A percentile compares a stretch with the other conserved stretches of the same genome.
These are phyloP conservation scores for Maudiozyma bulderi DNA, from an alignment of 805 yeast genomes.

Conservation along the genomic window DNA sequence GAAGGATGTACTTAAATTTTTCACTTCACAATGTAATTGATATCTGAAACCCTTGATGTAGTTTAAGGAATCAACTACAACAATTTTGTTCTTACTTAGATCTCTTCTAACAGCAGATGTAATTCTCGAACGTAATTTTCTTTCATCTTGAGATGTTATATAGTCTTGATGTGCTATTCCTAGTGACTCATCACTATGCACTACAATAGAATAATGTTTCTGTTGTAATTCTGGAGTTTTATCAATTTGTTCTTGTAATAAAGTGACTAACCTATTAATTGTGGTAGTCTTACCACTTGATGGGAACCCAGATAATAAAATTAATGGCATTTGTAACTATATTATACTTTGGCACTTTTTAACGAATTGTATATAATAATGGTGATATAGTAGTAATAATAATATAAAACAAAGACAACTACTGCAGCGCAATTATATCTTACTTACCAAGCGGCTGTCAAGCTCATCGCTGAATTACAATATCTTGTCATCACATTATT, in stretches of 20 bases:
- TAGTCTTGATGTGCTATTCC: constrained; percentile 65
- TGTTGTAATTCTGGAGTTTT: constrained; percentile 34
- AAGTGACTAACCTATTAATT: constrained; percentile 45
- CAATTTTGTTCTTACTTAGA: constrained; percentile 56
- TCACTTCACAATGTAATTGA: constrained; percentile 90
- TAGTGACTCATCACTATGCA: constrained; percentile 69
- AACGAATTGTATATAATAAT: not conserved
- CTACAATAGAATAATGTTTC: constrained; percentile 40
- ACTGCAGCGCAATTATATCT: too few species aligned
- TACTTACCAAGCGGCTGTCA: too few species aligned
- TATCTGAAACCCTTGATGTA: constrained; percentile 94
- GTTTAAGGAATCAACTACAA: constrained; percentile 74
- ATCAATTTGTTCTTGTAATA: constrained; percentile 37
- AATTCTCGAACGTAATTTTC: constrained; percentile 72
- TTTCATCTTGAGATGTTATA: constrained; percentile 64
- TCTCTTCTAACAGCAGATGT: constrained; percentile 84
- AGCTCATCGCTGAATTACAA: too few species aligned
- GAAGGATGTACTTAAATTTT: constrained; percentile 69
- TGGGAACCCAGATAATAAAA: constrained; percentile 79
- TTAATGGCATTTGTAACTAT: constrained; percentile 60
- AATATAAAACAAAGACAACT: too few species aligned
- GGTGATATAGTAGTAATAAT: too few species aligned
- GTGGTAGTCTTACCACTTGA: constrained; percentile 73
- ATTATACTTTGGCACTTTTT: not conserved
- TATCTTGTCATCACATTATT: too few species aligned